A percentile compares a stretch with the other conserved stretches of the same genome.
These are phyloP conservation scores for Agrocybe chaxingu DNA, from an alignment of 768 basidiomycete genomes.

Conservation along the genomic window DNA sequence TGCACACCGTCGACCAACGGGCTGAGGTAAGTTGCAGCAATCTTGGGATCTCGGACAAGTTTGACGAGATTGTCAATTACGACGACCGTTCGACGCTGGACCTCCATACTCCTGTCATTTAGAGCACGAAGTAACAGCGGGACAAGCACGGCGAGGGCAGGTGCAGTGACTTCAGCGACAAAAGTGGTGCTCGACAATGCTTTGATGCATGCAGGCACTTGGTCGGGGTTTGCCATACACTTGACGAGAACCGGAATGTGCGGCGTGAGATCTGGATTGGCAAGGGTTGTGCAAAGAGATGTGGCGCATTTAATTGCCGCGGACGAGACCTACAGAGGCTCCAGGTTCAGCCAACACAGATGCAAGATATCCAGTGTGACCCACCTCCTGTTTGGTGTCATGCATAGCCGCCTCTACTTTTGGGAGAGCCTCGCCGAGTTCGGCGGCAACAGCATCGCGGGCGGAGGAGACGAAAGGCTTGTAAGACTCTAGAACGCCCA, in stretches of 20 bases:
- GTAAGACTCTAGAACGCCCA: constrained; percentile 88
- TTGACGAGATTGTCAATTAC: constrained; percentile 97
- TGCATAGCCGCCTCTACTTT: constrained; percentile 90
- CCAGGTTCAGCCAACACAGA: neutral
- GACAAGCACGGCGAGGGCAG: constrained; percentile 94
- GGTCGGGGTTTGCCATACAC: constrained; percentile 88
- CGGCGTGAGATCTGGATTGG: constrained; percentile 88
- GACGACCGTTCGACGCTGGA: constrained; percentile 90
- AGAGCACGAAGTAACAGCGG: constrained; percentile 88
- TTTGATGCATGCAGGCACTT: constrained; percentile 92
- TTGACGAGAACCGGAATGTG: constrained; percentile 89
- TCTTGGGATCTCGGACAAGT: constrained; percentile 86
- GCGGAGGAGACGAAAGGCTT: constrained; percentile 68
- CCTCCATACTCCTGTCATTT: constrained; percentile 95
- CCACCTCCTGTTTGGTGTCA: constrained; percentile 92
- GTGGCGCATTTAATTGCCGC: constrained; percentile 90
- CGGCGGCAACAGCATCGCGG: constrained; percentile 74
- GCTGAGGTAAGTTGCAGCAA: constrained; percentile 87
- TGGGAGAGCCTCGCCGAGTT: constrained; percentile 79
- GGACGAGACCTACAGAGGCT: constrained; percentile 61
- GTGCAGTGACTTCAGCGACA: constrained; percentile 94
- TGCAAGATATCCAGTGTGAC: constrained; percentile 13
- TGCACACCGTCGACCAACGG: constrained; percentile 87
- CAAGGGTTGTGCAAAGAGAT: constrained; percentile 83
- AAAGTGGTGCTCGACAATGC: constrained; percentile 93